Base-by-base conservation (phyloP, 306 rosid species). In the Elaeagnus macrophylla region DNA sequence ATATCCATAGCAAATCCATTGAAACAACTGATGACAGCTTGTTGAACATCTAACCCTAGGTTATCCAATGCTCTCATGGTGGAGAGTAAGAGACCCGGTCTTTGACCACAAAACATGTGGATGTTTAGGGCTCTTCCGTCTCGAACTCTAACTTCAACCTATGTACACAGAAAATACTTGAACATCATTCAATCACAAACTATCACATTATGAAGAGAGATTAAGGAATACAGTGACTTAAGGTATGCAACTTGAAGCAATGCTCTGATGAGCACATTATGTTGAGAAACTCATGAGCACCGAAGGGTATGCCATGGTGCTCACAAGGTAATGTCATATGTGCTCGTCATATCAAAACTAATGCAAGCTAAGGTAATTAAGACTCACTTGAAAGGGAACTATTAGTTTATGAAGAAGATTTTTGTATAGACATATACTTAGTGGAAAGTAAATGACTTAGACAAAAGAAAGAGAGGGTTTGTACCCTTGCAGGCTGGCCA, bases 51-150 rank as follows among this genome's bases (percentile, higher is more conserved):
- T 77, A 91, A 61, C 53, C 99, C 99, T 2, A 91, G 89, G 79
- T 64, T 84, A 53, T 91, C 99, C 74, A 91, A 56, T 57, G 95
- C 91, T 72, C 81, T 84, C 86, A 91, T 80, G 46, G 96, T 80
- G 52, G 99, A 86, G 46, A 91, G 86, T 78, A 91, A 68, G 56
- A 91, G 89, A 36, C 99, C 99, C 6, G 95, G 93, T 69, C 94
- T 77, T 53, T 93, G 88, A 54, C 77, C 75, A 53, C 99, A 91
- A 59, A 91, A 91, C 99, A 91, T 87, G 71, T 91, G 99, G 77
- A 91, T 91, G 66, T 91, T 91, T 62, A 87, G 90, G 39, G 96
- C 96, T 72, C 93, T 75, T 46, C 96, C 99, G 75, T 91, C 99
- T 74, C 96, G 78, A 49, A 80, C 58, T 71, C 82, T 74, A 40